Evolutionary conservation across 1,284 basidiomycete genomes (phyloP), one percentile per base, ranked within the genome.

Genomic region (Cryptococcus depauperatus): DNA sequence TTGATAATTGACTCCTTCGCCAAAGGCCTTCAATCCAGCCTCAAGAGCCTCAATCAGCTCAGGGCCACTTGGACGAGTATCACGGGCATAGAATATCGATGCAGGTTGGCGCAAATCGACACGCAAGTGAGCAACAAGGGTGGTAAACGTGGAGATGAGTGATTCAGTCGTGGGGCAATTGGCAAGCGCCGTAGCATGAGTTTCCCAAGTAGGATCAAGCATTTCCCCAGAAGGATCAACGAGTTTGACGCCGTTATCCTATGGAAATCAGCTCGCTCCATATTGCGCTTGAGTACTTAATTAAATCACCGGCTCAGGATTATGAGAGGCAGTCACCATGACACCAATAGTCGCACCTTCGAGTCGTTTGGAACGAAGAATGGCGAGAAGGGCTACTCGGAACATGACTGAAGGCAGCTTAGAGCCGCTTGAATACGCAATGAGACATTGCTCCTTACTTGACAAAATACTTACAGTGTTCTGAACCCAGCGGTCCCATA

Each of bases 281-380:
- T 30, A 11, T 30, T 4, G 11, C 18, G 13, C 23, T 2, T 22
- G 21, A 16, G 22, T 25, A 23, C 16, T 14, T 16, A 23, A 21
- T 3, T 14, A 4, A 10, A 68, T 77, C 56, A 92, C 91, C 61
- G 82, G 78, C 68, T 93, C 93, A 16, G 93, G 93, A 69, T 99
- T 99, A 73, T 99, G 95, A 21, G 90, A 95, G 4, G 95, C 95
- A 30, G 95, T 99, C 61, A 99, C 84, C 95, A 99, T 98, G 19
- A 98, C 85, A 26, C 95, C 95, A 60, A 98, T 85, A 28, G 83
- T 84, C 66, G 84, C 85, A 38, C 95, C 92, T 64, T 84, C 83
- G 29, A 92, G 75, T 55, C 81, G 83, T 74, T 87, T 93, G 72
- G 90, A 95, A 50, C 95, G 76, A 34, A 99, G 76, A 4, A 80